Conservation (phyloP, 768 basidiomycete genomes). For the Suillus subalutaceus region DNA sequence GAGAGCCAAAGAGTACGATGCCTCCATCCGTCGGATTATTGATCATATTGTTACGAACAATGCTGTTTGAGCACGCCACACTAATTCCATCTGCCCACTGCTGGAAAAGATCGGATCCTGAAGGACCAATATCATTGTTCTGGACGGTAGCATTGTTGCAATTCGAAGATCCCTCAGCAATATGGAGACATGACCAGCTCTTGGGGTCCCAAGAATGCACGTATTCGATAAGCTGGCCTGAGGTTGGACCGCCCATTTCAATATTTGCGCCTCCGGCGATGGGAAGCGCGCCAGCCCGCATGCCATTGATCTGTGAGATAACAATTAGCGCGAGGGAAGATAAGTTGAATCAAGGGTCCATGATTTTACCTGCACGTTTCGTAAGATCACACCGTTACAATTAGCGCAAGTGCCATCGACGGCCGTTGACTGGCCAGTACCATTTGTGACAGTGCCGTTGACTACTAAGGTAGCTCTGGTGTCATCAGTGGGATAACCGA, state of each 20-base stretch:
- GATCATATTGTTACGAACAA: constrained; percentile 70
- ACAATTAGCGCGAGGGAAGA: constrained; percentile 6
- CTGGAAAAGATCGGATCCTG: constrained; percentile 63
- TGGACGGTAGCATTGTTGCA: constrained; percentile 70
- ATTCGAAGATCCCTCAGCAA: constrained; percentile 65
- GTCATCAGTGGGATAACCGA: constrained; percentile 70
- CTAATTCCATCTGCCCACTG: constrained; percentile 88
- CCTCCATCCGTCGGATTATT: constrained; percentile 79
- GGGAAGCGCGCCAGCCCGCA: constrained; percentile 55
- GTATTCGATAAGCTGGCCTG: constrained; percentile 73
- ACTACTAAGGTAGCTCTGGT: constrained; percentile 73
- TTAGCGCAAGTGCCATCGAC: constrained; percentile 65
- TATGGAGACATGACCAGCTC: constrained; percentile 82
- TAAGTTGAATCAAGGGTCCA: not conserved
- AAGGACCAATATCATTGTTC: constrained; percentile 85
- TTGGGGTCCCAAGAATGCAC: constrained; percentile 78
- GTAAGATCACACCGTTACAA: constrained; percentile 62
- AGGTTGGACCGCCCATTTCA: constrained; percentile 80
- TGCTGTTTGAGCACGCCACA: constrained; percentile 62
- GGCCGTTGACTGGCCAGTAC: constrained; percentile 71
- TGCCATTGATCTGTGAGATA: constrained; percentile 66
- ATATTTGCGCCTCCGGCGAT: constrained; percentile 74
- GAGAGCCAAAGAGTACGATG: constrained; percentile 77
- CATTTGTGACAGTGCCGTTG: constrained; percentile 55
- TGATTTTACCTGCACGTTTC: constrained; percentile 67